Base-by-base conservation (phyloP, 352 stramenopile species). In the Salisapilia sapeloensis region DNA sequence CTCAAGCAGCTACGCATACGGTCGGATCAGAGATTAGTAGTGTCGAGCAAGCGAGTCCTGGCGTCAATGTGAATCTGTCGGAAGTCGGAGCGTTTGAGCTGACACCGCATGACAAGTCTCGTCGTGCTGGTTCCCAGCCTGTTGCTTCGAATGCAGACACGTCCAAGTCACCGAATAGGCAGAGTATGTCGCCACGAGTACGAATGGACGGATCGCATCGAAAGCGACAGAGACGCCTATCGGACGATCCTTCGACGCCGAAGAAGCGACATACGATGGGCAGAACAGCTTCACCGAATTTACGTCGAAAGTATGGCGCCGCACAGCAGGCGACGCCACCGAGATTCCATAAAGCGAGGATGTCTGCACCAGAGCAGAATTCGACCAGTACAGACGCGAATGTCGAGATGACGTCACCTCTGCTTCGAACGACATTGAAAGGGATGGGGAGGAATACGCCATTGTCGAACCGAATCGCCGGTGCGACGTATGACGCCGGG, bases 391-490 rank as follows among this genome's bases (percentile, higher is more conserved):
- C 48, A 25, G 49, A 53, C 11, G 65, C 70, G 14, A 52, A 65
- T 1, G 67, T 84, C 11, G 60, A 74, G 35, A 51, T 87, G 52
- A 48, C 60, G n/a, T 90, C 75, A 12, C 75, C 75, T 1, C 48
- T 90, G 32, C 46, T 90, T 20, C 63, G 61, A 6, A 90, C 75
- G 2, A 61, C 80, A 40, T 53, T 90, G 7, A 84, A 82, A 40
- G 75, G 61, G 4, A 82, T 90, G 67, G 86, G 67, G 4, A 70
- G 70, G 12, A 67, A 81, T 33, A 90, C 75, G 4, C 75, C 75
- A 35, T 43, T 90, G 10, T 90, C 74, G 7, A 90, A 90, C 40
- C 67, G 74, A 2, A 52, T 90, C 2, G 74, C 84, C 2, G 74
- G 70, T n/a, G 74, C 71, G 4, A 80, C 58, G 19, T 38, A 81